Conservation (phyloP, 2,329 filamentous ascomycete species). For the Xylariaceae sp. region DNA sequence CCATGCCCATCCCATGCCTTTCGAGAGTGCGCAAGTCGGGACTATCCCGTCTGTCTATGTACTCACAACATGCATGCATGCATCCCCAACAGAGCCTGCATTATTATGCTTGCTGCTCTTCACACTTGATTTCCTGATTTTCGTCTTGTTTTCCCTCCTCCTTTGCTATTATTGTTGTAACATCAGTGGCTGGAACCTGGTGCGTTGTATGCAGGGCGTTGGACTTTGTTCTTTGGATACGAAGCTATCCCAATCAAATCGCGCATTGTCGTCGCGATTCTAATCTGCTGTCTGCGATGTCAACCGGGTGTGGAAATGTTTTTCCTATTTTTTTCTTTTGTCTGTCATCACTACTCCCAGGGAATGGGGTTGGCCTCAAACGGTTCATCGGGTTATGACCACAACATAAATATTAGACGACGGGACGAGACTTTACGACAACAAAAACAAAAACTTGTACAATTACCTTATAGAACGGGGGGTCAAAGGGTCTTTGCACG, state of each 20-base stretch:
- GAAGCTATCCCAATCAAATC: too few species aligned
- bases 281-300: too few species aligned
- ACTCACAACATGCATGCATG: neutral
- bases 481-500: neutral
- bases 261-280: too few species aligned
- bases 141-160: neutral
- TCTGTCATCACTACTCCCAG: neutral
- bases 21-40: neutral
- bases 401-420: conserved; percentile 17
- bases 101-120: neutral
- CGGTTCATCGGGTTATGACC: conserved; percentile 4
- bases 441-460: conserved; percentile 9
- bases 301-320: neutral
- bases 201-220: neutral
- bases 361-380: neutral
- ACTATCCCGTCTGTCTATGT: neutral
- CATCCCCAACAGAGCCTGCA: neutral
- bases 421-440: conserved; percentile 13
- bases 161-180: neutral
- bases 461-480: conserved; percentile 16
- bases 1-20: neutral
- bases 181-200: neutral
- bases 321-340: neutral
- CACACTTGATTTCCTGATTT: neutral
- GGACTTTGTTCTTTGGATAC: too few species aligned